Evolutionary conservation across 805 yeast genomes (phyloP).

Genomic region (Lachancea kluyveri): DNA sequence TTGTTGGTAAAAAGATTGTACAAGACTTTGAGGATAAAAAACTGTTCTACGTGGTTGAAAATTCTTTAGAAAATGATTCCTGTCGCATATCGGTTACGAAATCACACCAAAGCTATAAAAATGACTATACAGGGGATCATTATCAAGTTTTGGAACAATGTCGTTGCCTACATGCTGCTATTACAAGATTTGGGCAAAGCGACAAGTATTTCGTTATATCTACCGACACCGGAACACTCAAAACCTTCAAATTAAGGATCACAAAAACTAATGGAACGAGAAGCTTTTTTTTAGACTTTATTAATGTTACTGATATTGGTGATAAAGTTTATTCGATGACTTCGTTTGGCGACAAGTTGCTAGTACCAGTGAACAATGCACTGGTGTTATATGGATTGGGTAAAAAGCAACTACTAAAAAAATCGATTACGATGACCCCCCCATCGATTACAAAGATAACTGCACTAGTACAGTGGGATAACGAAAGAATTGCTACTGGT

Average conservation of each 20-base stretch:
- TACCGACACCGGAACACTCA: conserved; percentile 18
- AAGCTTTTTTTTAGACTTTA: conserved; percentile 34
- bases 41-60: conserved; percentile 38
- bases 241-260: conserved; percentile 17
- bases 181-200: conserved; percentile 23
- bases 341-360: conserved; percentile 51
- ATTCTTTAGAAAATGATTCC: conserved; percentile 35
- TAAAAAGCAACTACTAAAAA: conserved; percentile 67
- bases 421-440: conserved; percentile 43
- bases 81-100: conserved; percentile 5
- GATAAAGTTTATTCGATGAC: conserved; percentile 42
- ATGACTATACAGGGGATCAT: conserved; percentile 3
- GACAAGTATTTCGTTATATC: conserved; percentile 42
- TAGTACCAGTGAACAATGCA: conserved; percentile 50
- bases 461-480: conserved; percentile 43
- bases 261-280: conserved; percentile 22
- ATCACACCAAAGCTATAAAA: background rate
- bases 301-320: conserved; percentile 58
- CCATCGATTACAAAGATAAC: conserved; percentile 44
- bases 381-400: conserved; percentile 71
- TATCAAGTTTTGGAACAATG: conserved; percentile 7
- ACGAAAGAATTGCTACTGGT: conserved; percentile 58
- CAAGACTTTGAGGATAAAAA: conserved; percentile 13
- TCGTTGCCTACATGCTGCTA: conserved; percentile 13
- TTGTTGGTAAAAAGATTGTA: conserved; percentile 10